Percentiles rank a stretch among this genome's conserved stretches.
Conservation (phyloP, 345 rosid genomes). For the Arabis alpina region DNA sequence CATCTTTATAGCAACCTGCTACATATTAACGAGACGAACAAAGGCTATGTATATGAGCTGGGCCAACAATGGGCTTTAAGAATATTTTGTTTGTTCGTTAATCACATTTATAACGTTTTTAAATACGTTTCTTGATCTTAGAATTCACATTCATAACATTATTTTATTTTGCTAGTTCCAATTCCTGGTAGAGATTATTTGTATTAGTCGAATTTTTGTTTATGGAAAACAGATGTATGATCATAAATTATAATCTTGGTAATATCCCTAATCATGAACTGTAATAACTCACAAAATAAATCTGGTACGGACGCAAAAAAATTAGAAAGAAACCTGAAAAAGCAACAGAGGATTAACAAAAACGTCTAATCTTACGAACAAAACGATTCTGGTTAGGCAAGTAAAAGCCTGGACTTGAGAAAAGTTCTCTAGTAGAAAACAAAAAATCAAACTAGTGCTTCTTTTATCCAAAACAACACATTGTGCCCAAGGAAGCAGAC, state of each 20-base stretch:
- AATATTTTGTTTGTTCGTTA: no score
- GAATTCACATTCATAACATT: no score
- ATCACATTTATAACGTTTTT: no score
- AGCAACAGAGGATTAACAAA: slow-evolving; percentile 3
- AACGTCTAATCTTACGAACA: slow-evolving; percentile 37
- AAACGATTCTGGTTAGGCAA: slow-evolving; percentile 29
- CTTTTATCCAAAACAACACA: slow-evolving; percentile 14
- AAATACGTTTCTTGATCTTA: no score
- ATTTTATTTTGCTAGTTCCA: not conserved
- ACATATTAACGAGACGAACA: not conserved
- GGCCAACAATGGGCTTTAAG: no score
- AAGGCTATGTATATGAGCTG: no score
- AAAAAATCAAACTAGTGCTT: slow-evolving; percentile 24
- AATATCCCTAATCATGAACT: not conserved
- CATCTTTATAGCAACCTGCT: not conserved
- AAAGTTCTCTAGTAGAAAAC: slow-evolving; percentile 16
- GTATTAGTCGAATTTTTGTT: not conserved
- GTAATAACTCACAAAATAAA: slow-evolving; percentile 8
- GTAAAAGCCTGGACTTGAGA: slow-evolving; percentile 28
- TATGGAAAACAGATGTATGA: not conserved
- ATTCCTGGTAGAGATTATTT: not conserved
- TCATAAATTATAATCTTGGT: not conserved
- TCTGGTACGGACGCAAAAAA: slow-evolving; percentile 29
- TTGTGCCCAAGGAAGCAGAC: slow-evolving; percentile 30
- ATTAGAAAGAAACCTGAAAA: not conserved